Evolutionary conservation across 2,329 filamentous ascomycete genomes (phyloP).

Genomic region (Trichoderma hamatum): DNA sequence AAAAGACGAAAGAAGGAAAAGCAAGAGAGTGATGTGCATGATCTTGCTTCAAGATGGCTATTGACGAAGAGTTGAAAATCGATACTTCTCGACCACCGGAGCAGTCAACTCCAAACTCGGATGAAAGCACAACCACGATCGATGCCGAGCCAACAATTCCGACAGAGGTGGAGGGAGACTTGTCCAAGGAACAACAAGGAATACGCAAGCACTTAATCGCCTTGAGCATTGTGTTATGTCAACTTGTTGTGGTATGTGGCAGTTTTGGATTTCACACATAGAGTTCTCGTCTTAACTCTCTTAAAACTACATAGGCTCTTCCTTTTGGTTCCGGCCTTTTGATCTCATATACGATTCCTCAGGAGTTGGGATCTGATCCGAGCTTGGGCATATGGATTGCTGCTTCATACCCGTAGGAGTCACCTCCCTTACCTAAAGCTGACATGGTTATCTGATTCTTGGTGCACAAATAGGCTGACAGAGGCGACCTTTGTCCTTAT

Average conservation of each 20-base stretch:
- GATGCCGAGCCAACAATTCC: slow-evolving; percentile 8
- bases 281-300: neutral
- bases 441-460: neutral
- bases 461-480: neutral
- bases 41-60: neutral
- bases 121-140: slow-evolving; percentile 11
- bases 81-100: neutral
- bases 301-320: neutral
- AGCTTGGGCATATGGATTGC: slow-evolving; percentile 17
- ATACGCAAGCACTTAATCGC: slow-evolving; percentile 8
- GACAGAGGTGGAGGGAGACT: neutral
- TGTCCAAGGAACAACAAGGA: neutral
- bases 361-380: neutral
- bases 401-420: slow-evolving; percentile 16
- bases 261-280: too few relatives aligned
- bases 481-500: slow-evolving; percentile 19
- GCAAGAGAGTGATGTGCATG: neutral
- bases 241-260: slow-evolving; percentile 18
- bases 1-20: neutral
- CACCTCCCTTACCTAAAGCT: neutral
- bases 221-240: slow-evolving; percentile 19
- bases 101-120: neutral
- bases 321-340: slow-evolving; percentile 24
- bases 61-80: neutral
- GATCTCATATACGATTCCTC: slow-evolving; percentile 4